Base-by-base conservation (phyloP, 306 rosid genomes). In the Geum urbanum region DNA sequence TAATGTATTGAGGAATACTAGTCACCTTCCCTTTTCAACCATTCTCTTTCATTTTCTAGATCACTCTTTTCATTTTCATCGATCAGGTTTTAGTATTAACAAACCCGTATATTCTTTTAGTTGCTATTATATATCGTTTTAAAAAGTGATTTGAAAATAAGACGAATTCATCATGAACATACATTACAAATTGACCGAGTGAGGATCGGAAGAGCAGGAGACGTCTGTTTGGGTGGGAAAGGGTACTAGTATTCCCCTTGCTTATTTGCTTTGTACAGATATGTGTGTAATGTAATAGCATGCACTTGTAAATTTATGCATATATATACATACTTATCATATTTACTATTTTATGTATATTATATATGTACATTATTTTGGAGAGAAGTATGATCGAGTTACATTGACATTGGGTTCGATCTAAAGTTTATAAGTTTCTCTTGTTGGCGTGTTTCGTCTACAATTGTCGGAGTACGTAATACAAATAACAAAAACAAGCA, bases 1-100 rank as follows among this genome's bases (percentile, higher is more conserved):
- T 32, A 32, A 32, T 32, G 7, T 59, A 56, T n/a, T 52, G 37
- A 51, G 46, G 8, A 14, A 68, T 66, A 78, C 59, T 63, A 67
- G 22, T 9, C 35, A 16, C 11, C 44, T 15, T 59, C 37, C 22
- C 46, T 37, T 59, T 47, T 15, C 5, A 8, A 59, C 19, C 44
- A 13, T 32, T 59, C n/a, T 35, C 9, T 32, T 32, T 5, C 63
- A 57, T 57, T 24, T 3, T 57, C 41, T 27, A 13, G 63, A 13
- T 57, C 14, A 24, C n/a, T 57, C 4, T 6, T 2, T 6, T 2
- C 37, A 32, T 32, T 32, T 32, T 3, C 37, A 32, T 32, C 37
- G 37, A 32, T 32, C 2, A 32, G 37, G 14, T 56, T 7, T 27
- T 57, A 27, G 15, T 55, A 22, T 55, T 12, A 55, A 15, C 7